Evolutionary conservation across 2,329 filamentous ascomycete species (phyloP).

Genomic region (Arthrobotrys sinensis): DNA sequence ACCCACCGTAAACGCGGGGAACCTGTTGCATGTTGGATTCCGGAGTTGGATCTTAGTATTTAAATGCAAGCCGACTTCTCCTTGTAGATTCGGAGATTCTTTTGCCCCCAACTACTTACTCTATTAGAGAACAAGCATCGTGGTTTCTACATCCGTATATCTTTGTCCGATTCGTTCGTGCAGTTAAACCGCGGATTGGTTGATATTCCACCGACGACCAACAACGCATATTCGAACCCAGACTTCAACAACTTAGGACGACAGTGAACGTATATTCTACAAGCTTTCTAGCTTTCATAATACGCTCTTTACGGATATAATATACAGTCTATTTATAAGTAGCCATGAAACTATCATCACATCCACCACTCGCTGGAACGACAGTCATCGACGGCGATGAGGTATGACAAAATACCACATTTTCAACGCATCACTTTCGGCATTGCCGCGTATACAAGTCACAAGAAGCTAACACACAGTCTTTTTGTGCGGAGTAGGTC

Average conservation of each 20-base stretch:
- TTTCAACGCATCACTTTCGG: slow-evolving; percentile 13
- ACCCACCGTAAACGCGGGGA: slow-evolving; percentile 42
- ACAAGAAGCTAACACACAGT: background rate
- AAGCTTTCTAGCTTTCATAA: background rate
- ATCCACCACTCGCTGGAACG: slow-evolving; percentile 51
- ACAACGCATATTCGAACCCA: slow-evolving; percentile 33
- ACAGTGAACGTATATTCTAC: no score
- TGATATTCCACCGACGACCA: slow-evolving; percentile 1
- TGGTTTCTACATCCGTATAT: background rate
- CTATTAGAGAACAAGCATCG: background rate
- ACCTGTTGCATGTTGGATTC: slow-evolving; percentile 13
- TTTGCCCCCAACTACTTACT: background rate
- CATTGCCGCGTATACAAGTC: background rate
- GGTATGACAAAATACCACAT: slow-evolving; percentile 46
- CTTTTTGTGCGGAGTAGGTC: slow-evolving; percentile 21
- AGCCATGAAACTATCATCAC: slow-evolving; percentile 49
- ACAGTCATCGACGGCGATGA: slow-evolving; percentile 56
- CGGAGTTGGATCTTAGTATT: slow-evolving; percentile 28
- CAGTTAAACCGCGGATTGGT: slow-evolving; percentile 9
- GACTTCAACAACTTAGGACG: background rate
- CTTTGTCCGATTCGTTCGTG: background rate
- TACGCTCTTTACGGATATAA: background rate
- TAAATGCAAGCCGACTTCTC: background rate
- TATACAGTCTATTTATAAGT: background rate
- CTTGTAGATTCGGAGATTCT: background rate